Evolutionary conservation across 352 stramenopile species (phyloP), one percentile per base, ranked within the genome.

Genomic region (Globisporangium nunn): DNA sequence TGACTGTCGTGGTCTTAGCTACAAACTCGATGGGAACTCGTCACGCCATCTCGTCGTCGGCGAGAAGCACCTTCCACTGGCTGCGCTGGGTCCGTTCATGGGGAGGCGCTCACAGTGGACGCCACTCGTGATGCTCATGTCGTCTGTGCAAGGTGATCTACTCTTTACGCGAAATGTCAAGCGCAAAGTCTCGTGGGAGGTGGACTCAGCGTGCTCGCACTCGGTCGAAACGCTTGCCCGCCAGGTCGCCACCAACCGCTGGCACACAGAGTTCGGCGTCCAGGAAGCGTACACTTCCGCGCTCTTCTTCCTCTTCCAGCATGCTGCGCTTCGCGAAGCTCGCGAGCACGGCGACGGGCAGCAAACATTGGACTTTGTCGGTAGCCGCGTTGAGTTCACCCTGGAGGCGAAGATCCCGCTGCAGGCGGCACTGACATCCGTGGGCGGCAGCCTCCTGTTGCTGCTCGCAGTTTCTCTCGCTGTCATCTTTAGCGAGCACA

Each of bases 241-340:
- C 2, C 69, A 70, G 28, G 50, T 78, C n/a, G 64, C 67, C 30
- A 48, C 63, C 63, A 83, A 84, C 56, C 65, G 60, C 46, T 78
- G 64, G 62, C 68, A 72, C 57, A 82, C 82, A 54, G 62, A 74
- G 28, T 61, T 47, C 28, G 71, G 73, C 1, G 30, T 84, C 17
- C 75, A 86, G 44, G 71, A 77, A 18, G 62, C 67, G 15, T 86
- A 84, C 62, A 81, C 75, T 0, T 59, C 71, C 0, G 73, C 63
- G 7, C 56, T 84, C 18, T 82, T 78, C 57, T 78, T 83, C 57
- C 61, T 84, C 4, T 81, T 86, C 52, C 75, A 86, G 59, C 72
- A 82, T 44, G 73, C 66, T 2, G 72, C 67, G 4, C 43, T 80
- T 30, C 66, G 65, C 12, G 61, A 77, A 33, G 59, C 66, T 48